These are phyloP conservation scores for Glycine latifolia DNA, from an alignment of 306 rosid genomes.

Conservation along the genomic window DNA sequence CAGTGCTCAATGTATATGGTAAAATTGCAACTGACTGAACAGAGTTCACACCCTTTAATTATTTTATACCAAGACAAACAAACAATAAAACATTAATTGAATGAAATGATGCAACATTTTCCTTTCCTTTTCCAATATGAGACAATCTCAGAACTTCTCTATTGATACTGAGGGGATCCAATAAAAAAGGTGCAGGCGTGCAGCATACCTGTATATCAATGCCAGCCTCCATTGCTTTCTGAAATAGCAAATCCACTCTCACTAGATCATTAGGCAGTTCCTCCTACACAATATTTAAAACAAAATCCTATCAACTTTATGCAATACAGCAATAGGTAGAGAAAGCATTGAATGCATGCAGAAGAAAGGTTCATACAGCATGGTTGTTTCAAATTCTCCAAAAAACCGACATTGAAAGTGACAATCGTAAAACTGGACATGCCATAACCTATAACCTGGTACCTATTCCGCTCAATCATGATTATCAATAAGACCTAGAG, in stretches of 20 bases:
- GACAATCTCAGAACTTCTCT: conserved; percentile 26
- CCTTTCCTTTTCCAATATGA: conserved; percentile 33
- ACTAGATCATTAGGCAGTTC: conserved; percentile 80
- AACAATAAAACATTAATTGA: conserved; percentile 27
- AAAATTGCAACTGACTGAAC: conserved; percentile 31
- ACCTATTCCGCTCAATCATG: conserved; percentile 22
- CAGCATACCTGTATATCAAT: conserved; percentile 78
- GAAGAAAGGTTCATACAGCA: background rate
- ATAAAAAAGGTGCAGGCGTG: conserved; percentile 42
- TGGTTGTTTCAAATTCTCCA: conserved; percentile 13
- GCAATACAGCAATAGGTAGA: conserved; percentile 36
- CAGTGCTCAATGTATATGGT: background rate
- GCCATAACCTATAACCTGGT: conserved; percentile 32
- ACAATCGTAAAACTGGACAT: conserved; percentile 14
- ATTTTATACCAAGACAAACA: conserved; percentile 30
- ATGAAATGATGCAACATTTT: conserved; percentile 15
- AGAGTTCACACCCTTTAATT: conserved; percentile 24
- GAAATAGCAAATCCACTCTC: conserved; percentile 84
- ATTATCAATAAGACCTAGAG: conserved; percentile 29
- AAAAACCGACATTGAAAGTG: conserved; percentile 15
- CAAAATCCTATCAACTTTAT: conserved; percentile 34
- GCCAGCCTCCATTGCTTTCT: conserved; percentile 76
- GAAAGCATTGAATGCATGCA: conserved; percentile 33
- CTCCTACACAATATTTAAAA: conserved; percentile 65
- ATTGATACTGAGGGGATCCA: conserved; percentile 31